Conservation (phyloP, 148 eudicot genomes). For the Diospyros kaki region DNA sequence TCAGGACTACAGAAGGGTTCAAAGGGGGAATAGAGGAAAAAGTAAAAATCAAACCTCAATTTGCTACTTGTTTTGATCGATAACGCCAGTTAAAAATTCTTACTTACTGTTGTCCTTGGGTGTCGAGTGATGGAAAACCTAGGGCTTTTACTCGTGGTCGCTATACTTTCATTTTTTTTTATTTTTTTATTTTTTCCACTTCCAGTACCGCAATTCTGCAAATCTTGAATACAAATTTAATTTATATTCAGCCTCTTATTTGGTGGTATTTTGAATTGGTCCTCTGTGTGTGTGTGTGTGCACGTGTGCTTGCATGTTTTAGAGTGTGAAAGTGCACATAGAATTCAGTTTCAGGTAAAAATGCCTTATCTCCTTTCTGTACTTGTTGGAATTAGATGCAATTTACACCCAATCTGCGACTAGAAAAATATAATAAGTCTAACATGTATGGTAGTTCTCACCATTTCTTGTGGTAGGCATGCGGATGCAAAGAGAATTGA, state of each 20-base stretch:
- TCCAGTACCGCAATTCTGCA: too few species aligned
- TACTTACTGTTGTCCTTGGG: neutral
- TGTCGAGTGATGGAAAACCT: neutral
- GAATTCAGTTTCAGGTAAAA: neutral
- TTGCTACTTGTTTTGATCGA: neutral
- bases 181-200: too few species aligned
- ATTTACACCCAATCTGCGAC: neutral
- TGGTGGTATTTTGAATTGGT: neutral
- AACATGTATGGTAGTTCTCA: neutral
- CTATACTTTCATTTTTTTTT: too few species aligned
- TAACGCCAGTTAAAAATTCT: neutral
- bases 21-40: too few species aligned
- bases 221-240: too few species aligned
- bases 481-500: conserved; percentile 14
- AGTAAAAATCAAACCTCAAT: neutral
- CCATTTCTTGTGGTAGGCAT: conserved; percentile 15
- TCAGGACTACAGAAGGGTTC: too few species aligned
- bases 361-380: neutral
- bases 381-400: neutral
- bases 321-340: neutral
- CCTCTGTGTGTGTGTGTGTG: neutral
- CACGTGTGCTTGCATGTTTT: too few species aligned
- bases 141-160: neutral
- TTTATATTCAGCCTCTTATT: too few species aligned
- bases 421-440: neutral